Conservation (phyloP, 176 grass and related monocot genomes). For the Miscanthus lutarioriparius region DNA sequence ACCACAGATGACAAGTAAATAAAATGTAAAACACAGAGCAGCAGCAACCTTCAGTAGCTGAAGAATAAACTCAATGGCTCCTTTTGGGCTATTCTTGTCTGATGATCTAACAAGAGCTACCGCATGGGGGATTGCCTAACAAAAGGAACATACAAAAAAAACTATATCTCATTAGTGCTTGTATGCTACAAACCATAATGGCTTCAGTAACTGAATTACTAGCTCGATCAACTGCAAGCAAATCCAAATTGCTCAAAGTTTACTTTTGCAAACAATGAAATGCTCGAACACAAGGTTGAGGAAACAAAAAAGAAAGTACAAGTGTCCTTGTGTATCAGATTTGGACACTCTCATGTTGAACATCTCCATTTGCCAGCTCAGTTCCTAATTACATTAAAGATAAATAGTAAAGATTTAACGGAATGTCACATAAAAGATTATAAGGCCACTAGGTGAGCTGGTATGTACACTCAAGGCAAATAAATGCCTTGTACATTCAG, state of each 20-base stretch:
- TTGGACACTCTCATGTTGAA: neutral
- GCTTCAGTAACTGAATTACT: slow-evolving; percentile 17
- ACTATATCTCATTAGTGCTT: slow-evolving; percentile 1
- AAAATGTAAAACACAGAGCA: slow-evolving; percentile 28
- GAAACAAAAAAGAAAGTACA: neutral
- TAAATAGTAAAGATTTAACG: neutral
- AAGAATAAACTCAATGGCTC: slow-evolving; percentile 96
- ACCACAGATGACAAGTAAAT: slow-evolving; percentile 21
- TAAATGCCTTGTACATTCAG: neutral
- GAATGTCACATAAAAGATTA: neutral
- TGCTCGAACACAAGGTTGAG: neutral
- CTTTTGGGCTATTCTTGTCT: slow-evolving; percentile 84
- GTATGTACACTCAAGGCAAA: neutral
- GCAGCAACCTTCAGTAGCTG: slow-evolving; percentile 86
- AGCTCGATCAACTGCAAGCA: neutral
- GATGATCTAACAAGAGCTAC: slow-evolving; percentile 85
- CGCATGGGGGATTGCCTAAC: slow-evolving; percentile 90
- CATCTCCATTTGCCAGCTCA: neutral
- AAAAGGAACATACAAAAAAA: slow-evolving; percentile 16
- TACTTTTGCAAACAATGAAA: slow-evolving; percentile 9
- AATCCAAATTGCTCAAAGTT: slow-evolving; percentile 1
- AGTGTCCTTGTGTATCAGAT: neutral
- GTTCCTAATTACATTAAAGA: neutral
- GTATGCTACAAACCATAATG: slow-evolving; percentile 14
- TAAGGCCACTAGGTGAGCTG: neutral